Evolutionary conservation across 805 yeast species (phyloP), one percentile per base, ranked within the genome.

Genomic region (Lachancea kluyveri): DNA sequence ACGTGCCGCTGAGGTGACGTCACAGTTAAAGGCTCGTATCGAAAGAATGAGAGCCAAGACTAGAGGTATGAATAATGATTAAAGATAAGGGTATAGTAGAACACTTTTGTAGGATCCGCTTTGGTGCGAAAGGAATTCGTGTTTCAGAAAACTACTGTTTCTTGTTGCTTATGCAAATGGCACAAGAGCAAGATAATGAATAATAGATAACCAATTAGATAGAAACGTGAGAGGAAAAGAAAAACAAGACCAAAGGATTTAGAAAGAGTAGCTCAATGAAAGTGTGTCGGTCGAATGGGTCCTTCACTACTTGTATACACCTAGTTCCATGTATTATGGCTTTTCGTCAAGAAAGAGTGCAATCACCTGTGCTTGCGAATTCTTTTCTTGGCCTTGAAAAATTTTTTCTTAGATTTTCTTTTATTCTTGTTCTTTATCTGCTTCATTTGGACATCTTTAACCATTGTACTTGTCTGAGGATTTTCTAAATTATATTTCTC

Each of bases 1-100:
- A 43, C 72, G 90, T 29, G 95, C 96, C 0, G 88, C 92, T 0
- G 94, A 83, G 45, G 94, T 86, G 8, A 87, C 96, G 1, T 72
- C 77, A 3, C 90, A 82, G 54, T 70, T 87, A 49, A 83, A 80
- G 53, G 94, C 87, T 1, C 64, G 96, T 46, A 87, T 87, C 26
- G 94, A 84, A 57, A 79, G 80, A 56, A 86, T 87, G 95, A 82
- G 82, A 51, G 84, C 84, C 8, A 67, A 79, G 29, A 54, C 64
- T 3, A 49, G 60, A 35, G 52, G 48, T 19, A 42, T 31, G 24
- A 30, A 32, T 11, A 33, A 18, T 23, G 17, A 28, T 18, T 30
- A 12, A 26, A 6, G 14, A 11, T 25, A 20, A 19, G 24, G 26
- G 16, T 20, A 14, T 14, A 13, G 17, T 10, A 5, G 28, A 17